Conservation (phyloP, 305 asterid species). For the Fraxinus albicans region DNA sequence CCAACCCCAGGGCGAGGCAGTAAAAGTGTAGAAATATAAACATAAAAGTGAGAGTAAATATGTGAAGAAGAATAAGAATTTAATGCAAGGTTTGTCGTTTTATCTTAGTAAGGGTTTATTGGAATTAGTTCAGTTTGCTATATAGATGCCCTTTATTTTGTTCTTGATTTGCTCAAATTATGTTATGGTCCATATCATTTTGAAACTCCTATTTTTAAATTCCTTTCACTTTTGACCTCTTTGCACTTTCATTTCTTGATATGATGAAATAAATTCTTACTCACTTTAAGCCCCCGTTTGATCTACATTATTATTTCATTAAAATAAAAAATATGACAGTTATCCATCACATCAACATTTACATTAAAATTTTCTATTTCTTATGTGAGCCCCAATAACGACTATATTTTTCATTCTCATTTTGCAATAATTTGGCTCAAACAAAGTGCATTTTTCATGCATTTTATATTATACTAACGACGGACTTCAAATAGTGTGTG, state of each 20-base stretch:
- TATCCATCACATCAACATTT: no score
- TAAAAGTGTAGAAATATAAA: background rate
- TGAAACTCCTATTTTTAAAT: background rate
- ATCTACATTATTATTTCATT: no score
- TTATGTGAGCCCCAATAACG: no score
- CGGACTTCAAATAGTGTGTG: no score
- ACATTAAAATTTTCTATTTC: no score
- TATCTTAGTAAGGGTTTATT: no score
- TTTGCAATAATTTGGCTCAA: no score
- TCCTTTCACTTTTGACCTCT: background rate
- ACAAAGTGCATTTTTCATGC: no score
- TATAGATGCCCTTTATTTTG: background rate
- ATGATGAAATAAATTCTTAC: background rate
- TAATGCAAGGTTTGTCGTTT: background rate
- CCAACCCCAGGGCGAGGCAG: background rate
- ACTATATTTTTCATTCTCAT: no score
- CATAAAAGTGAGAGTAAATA: background rate
- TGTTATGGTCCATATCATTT: background rate
- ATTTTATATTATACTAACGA: no score
- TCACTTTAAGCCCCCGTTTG: background rate
- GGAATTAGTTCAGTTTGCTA: no score
- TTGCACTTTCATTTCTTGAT: background rate
- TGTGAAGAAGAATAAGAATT: background rate
- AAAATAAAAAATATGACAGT: no score
- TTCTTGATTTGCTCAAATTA: background rate